phyloP scores from a whole-genome alignment of 257 asterid genomes.

The Coffea canephora region DNA sequence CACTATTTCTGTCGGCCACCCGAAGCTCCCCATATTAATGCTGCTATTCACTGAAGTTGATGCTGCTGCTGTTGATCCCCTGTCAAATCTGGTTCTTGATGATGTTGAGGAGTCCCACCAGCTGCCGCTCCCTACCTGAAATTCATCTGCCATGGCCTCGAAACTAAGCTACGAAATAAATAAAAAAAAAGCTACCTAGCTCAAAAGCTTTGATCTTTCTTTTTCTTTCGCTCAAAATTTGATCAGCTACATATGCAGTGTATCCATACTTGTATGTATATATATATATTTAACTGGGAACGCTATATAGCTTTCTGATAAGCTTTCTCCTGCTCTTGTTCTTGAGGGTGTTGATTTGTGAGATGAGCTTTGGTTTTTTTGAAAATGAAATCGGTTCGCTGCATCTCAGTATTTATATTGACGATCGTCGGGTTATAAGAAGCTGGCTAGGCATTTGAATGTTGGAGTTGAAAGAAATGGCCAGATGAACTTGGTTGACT shows the following conservation, averaged over 20 bases:
- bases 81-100: slow-evolving; percentile 47
- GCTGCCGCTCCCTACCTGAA: slow-evolving; percentile 67
- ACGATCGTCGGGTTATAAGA: background rate
- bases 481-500: slow-evolving; percentile 75
- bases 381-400: slow-evolving; percentile 49
- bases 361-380: slow-evolving; percentile 1
- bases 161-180: too few relatives aligned
- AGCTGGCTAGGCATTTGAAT: slow-evolving; percentile 2
- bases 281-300: background rate
- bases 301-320: background rate
- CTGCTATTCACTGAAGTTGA: slow-evolving; percentile 44
- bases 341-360: slow-evolving; percentile 2
- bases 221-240: background rate
- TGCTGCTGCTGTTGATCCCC: slow-evolving; percentile 31
- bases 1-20: slow-evolving; percentile 63
- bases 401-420: slow-evolving; percentile 60
- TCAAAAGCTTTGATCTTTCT: background rate
- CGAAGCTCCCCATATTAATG: slow-evolving; percentile 41
- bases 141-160: slow-evolving; percentile 61
- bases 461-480: slow-evolving; percentile 21
- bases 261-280: too few relatives aligned
- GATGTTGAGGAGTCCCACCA: slow-evolving; percentile 70
- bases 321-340: slow-evolving; percentile 8
- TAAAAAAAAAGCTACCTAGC: background rate
- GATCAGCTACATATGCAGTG: background rate